Base-by-base conservation (phyloP, 176 grass and related monocot species). In the Triticum turgidum region DNA sequence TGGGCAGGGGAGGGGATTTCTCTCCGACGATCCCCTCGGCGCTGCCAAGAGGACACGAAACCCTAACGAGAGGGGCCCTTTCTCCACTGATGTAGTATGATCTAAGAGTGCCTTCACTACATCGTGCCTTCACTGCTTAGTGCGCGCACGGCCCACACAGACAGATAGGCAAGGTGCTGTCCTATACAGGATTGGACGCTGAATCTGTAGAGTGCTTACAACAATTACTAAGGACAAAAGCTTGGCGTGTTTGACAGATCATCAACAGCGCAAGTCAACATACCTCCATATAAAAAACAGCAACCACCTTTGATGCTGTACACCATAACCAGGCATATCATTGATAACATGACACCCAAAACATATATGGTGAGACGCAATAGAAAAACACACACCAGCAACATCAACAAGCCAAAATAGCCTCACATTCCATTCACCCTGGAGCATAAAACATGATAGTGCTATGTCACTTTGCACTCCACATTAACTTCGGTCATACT, bases 261-360 rank as follows among this genome's bases (percentile, higher is more conserved):
- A 81, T 75, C 14, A 84, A 17, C 18, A 58, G 18, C 84, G 58
- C 6, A 14, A 70, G 34, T 70, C 18, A 38, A 11, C 34, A 38
- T 11, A 21, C 3, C 20, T 72, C 4, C 18, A 24, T 3, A 72
- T 14, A 82, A 81, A 52, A 86, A 87, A 87, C 69, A 91, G 68
- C 76, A 84, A 51, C 15, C 61, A 84, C 69, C 61, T 84, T 86
- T 87, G 81, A 81, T 80, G 81, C 61, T 84, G 68, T 80, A 91
- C 38, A 91, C 38, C 66, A 61, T 61, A 39, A 91, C 63, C 59
- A 76, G 69, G 62, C 76, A 85, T 77, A 85, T 77, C 51, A 77
- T 76, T 75, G 74, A 25, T 73, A 65, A 84, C 77, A 88, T 20
- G 39, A 38, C 29, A 77, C 82, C 13, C 22, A 59, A 5, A 35